A percentile compares a stretch with the other conserved stretches of the same genome.
phyloP scores from a whole-genome alignment of 257 asterid species.

The Solanum sejunctum region DNA sequence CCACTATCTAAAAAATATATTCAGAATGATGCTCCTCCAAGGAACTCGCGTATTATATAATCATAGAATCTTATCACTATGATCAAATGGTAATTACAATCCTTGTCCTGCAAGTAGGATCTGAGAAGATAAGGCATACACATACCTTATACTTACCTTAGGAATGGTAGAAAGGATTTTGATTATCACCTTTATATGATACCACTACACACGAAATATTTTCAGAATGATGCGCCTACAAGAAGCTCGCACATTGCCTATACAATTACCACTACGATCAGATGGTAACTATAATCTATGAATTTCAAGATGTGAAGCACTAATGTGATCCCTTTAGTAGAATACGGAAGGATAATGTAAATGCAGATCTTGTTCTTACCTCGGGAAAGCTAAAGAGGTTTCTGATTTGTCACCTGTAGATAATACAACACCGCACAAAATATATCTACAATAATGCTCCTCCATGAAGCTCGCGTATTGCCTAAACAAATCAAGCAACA shows the following conservation, averaged over 20 bases:
- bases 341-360: background rate
- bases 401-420: background rate
- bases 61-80: background rate
- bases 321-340: too few species aligned
- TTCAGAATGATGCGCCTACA: background rate
- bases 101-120: too few species aligned
- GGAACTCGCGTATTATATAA: background rate
- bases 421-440: background rate
- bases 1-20: background rate
- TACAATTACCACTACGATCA: background rate
- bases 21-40: background rate
- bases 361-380: background rate
- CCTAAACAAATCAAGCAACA: background rate
- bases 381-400: background rate
- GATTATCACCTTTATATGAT: background rate
- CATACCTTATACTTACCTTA: too few species aligned
- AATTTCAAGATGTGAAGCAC: too few species aligned
- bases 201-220: background rate
- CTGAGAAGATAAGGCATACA: too few species aligned
- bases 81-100: too few species aligned
- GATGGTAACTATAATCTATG: background rate
- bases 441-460: background rate
- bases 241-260: background rate
- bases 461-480: background rate
- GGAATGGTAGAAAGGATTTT: too few species aligned